Conservation (phyloP, 257 asterid genomes). For the Primulina eburnea region DNA sequence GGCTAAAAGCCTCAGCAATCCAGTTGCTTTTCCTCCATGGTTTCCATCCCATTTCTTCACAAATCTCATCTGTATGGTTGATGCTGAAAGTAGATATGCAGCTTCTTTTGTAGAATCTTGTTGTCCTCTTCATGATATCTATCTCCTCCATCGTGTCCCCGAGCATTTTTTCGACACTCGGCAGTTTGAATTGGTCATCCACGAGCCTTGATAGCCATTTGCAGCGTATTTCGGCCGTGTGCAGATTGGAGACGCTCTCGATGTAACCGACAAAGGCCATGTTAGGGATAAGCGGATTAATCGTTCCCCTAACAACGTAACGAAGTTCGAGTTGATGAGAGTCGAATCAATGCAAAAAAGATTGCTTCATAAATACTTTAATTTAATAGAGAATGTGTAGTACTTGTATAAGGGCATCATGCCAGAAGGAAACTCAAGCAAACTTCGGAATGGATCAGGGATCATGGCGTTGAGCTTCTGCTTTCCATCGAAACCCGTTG, state of each 20-base stretch:
- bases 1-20: slow-evolving; percentile 82
- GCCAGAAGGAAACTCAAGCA: slow-evolving; percentile 67
- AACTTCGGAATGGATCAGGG: slow-evolving; percentile 72
- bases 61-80: slow-evolving; percentile 77
- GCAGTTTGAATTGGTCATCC: slow-evolving; percentile 59
- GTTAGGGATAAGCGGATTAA: slow-evolving; percentile 81
- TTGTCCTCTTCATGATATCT: slow-evolving; percentile 73
- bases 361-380: too few relatives aligned
- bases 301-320: slow-evolving; percentile 59
- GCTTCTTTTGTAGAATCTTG: slow-evolving; percentile 76
- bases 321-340: not conserved
- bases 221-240: slow-evolving; percentile 87
- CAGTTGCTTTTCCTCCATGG: slow-evolving; percentile 76
- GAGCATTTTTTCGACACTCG: slow-evolving; percentile 62
- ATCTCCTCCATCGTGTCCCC: slow-evolving; percentile 55
- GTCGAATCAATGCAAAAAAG: not conserved
- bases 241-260: slow-evolving; percentile 89
- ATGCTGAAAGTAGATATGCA: slow-evolving; percentile 93
- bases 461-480: slow-evolving; percentile 52
- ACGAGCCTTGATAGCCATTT: slow-evolving; percentile 69
- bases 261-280: slow-evolving; percentile 83
- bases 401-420: slow-evolving; percentile 94
- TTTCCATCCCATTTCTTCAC: slow-evolving; percentile 91
- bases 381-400: not conserved
- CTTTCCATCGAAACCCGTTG: slow-evolving; percentile 85